phyloP scores from a whole-genome alignment of 169 alveolate genomes.

The Plasmodium relictum region DNA sequence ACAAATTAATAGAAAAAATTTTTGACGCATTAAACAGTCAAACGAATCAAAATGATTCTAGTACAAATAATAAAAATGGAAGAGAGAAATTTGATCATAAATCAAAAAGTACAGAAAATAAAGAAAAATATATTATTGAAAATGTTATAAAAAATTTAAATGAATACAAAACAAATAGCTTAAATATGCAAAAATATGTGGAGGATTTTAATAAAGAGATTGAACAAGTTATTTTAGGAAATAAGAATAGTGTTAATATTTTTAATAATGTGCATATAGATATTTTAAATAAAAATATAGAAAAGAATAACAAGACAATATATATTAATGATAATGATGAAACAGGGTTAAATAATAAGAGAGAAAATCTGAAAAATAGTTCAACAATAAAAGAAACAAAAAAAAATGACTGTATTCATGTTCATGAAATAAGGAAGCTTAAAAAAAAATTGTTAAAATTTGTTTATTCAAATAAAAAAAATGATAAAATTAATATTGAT shows the following conservation, averaged over 20 bases:
- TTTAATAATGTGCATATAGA: not conserved
- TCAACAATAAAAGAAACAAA: not conserved
- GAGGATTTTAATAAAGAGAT: constrained; percentile 1
- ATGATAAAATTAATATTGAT: constrained; percentile 40
- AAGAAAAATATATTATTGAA: constrained; percentile 21
- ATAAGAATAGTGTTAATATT: not conserved
- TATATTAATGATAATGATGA: not conserved
- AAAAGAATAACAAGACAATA: not conserved
- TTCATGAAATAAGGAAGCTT: constrained; percentile 35
- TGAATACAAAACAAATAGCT: not conserved
- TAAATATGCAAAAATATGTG: not conserved
- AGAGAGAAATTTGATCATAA: constrained; percentile 9
- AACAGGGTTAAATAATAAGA: too few species aligned
- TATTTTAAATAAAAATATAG: not conserved
- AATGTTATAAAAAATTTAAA: constrained; percentile 21
- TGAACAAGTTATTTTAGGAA: not conserved
- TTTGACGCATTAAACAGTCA: constrained; percentile 35
- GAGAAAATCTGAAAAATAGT: not conserved
- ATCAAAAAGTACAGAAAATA: not conserved
- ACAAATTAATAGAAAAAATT: constrained; percentile 39
- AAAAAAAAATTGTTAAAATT: constrained; percentile 36
- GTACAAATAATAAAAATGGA: not conserved
- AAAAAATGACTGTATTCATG: not conserved
- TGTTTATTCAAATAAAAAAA: constrained; percentile 26
- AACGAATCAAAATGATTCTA: not conserved